A percentile compares a stretch with the other conserved stretches of the same genome.
These are phyloP conservation scores for Colletotrichum liaoningense DNA, from an alignment of 2,329 filamentous ascomycete species.

Conservation along the genomic window DNA sequence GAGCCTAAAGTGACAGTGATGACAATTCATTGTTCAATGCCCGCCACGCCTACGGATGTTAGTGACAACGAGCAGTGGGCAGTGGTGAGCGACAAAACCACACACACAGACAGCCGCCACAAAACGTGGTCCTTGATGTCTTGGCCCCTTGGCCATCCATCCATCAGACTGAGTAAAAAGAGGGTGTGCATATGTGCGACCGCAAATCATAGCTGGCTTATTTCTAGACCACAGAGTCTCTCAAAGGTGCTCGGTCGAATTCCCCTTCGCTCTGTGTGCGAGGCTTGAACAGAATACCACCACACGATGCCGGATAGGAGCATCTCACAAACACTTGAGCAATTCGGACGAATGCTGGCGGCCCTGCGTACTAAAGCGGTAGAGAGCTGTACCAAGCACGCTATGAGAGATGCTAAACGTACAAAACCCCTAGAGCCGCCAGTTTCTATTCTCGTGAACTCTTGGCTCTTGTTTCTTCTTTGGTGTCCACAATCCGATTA, in stretches of 20 bases:
- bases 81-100: not conserved
- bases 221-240: not conserved
- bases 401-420: conserved; percentile 5
- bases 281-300: conserved; percentile 1
- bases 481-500: not conserved
- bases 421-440: conserved; percentile 15
- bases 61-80: not conserved
- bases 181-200: conserved; percentile 1
- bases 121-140: conserved; percentile 11
- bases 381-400: not conserved
- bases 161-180: not conserved
- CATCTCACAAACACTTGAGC: not conserved
- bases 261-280: not conserved
- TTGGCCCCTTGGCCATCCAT: conserved; percentile 12
- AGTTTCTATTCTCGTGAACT: conserved; percentile 25
- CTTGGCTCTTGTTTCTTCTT: conserved; percentile 11
- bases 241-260: not conserved
- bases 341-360: conserved; percentile 15
- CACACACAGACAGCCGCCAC: conserved; percentile 3
- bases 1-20: conserved; percentile 10
- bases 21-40: conserved; percentile 3
- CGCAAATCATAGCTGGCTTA: conserved; percentile 3
- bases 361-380: not conserved
- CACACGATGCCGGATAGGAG: conserved; percentile 10
- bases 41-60: not conserved